phyloP scores from a whole-genome alignment of 176 grass and related monocot genomes.

The Ensete ventricosum region DNA sequence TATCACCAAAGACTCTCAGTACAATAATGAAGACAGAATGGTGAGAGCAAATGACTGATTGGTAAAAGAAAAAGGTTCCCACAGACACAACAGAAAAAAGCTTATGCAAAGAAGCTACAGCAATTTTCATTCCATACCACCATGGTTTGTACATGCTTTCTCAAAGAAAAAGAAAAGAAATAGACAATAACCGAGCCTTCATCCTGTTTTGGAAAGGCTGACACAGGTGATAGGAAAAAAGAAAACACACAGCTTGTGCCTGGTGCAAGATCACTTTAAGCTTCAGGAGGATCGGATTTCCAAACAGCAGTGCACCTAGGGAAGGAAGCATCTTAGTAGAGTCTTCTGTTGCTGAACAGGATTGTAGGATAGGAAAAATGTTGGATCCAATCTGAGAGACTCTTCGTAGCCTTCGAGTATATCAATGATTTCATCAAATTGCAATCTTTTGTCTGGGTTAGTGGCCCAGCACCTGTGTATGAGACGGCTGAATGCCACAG shows the following conservation, averaged over 20 bases:
- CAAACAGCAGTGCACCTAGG: conserved; percentile 4
- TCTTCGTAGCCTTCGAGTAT: conserved; percentile 70
- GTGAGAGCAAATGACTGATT: no score
- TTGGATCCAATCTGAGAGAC: conserved; percentile 47
- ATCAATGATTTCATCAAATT: conserved; percentile 64
- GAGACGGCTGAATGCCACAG: conserved; percentile 77
- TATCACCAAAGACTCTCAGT: no score
- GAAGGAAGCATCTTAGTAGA: conserved; percentile 76
- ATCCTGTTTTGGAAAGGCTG: conserved; percentile 9
- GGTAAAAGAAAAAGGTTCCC: no score
- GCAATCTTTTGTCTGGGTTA: conserved; percentile 63
- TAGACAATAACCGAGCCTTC: no score
- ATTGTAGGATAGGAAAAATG: conserved; percentile 63
- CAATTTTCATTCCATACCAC: no score
- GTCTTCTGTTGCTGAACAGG: conserved; percentile 48
- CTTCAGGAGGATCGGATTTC: no score
- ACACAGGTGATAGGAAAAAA: conserved; percentile 13
- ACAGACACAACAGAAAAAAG: no score
- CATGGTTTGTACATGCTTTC: no score
- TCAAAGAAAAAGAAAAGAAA: no score
- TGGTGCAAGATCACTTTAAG: background rate
- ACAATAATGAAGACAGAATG: no score
- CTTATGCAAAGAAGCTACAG: no score
- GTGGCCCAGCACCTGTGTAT: conserved; percentile 79
- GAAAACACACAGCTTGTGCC: background rate